Base-by-base conservation (phyloP, 768 basidiomycete genomes). In the Sarcomyxa edulis region DNA sequence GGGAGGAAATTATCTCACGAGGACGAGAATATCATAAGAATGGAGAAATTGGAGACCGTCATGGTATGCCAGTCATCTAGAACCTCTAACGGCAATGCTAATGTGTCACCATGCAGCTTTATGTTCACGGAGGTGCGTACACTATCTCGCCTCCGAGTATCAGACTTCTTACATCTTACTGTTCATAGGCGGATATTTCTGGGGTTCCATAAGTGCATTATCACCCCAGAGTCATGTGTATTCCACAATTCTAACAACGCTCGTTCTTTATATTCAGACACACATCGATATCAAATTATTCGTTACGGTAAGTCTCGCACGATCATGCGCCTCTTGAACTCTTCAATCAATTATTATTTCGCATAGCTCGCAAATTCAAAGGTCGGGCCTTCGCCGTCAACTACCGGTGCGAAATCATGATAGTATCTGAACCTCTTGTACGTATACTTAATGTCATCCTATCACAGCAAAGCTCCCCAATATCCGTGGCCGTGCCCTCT, bases 401-500 rank as follows among this genome's bases (percentile, higher is more conserved):
- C 44, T 78, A 76, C 49, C 55, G 72, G 68, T 51, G 20, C 32
- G 42, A 20, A 5, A 7, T 3, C 8, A 14, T 9, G 14, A 16
- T 15, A 6, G 15, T 11, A 29, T 20, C 27, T 20, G 26, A 22
- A 10, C 15, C 32, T n/a, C n/a, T n/a, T n/a, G n/a, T n/a, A 6
- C 9, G 16, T 37, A 22, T 14, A 4, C 5, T 32, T 16, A 30
- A 29, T 19, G 38, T 30, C 30, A 45, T 20, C 21, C 8, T 14
- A 16, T 1, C 60, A 58, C 50, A 78, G 85, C 30, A 80, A 86
- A 53, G 83, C 86, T 1, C 87, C 88, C 2, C 88, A 91, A 56
- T 89, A 86, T 50, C 87, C 87, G 10, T 89, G 84, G 71, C 87
- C 86, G 2, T 81, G 78, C 54, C 74, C 81, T 1, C 50, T 90